Percentiles rank a stretch among this genome's conserved stretches.
Conservation (phyloP, 768 basidiomycete genomes). For the Russula abietina region DNA sequence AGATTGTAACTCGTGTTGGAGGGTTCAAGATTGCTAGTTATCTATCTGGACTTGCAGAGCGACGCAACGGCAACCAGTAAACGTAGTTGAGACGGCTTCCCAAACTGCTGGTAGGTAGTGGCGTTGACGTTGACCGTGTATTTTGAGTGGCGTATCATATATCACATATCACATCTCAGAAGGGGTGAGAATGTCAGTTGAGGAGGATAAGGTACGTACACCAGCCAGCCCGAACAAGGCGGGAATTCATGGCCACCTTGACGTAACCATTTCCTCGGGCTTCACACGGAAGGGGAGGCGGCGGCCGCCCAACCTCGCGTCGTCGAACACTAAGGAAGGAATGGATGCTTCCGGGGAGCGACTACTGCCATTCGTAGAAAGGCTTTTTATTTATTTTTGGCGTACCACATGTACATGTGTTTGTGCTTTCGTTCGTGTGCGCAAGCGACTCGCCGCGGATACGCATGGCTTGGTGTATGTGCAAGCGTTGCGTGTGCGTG, state of each 20-base stretch:
- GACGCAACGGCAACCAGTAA: neutral
- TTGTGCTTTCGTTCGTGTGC: no score
- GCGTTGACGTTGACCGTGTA: neutral
- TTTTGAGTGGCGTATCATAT: neutral
- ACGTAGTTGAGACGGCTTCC: neutral
- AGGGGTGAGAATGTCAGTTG: neutral
- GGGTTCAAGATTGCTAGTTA: neutral
- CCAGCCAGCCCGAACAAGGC: neutral
- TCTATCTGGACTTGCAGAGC: neutral
- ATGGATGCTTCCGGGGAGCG: no score
- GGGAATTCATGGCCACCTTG: neutral
- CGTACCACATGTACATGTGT: no score
- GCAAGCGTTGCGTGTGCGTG: no score
- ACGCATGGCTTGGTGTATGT: no score
- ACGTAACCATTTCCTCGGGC: conserved; percentile 1
- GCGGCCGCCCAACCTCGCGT: neutral
- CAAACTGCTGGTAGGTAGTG: no score
- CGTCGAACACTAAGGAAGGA: no score
- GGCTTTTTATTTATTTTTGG: no score
- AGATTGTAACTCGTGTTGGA: neutral
- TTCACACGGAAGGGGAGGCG: neutral
- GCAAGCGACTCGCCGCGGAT: no score
- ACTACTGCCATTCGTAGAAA: no score
- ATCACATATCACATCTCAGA: neutral
- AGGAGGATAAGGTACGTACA: neutral